Evolutionary conservation across 495 filamentous ascomycete genomes (phyloP), one percentile per base, ranked within the genome.

Genomic region (Penicillium turbatum): DNA sequence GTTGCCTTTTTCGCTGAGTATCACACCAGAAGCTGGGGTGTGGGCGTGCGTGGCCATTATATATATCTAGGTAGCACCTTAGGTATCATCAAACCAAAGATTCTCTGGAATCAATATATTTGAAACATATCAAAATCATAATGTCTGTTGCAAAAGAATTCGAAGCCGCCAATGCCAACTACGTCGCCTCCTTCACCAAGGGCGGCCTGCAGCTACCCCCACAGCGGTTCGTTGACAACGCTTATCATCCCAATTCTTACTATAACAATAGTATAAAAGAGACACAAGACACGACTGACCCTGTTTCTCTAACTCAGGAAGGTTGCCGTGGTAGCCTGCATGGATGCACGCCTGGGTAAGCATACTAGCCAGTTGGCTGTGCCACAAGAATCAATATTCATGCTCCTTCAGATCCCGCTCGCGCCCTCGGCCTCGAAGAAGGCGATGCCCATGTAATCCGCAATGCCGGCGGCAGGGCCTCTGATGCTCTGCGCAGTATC

Each of bases 371-470:
- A 27, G 17, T 34, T 24, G 21, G 21, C 21, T 24, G 21, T 15
- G 2, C 15, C 35, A 19, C 6, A 13, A n/a, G n/a, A n/a, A n/a
- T n/a, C n/a, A n/a, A n/a, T n/a, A n/a, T n/a, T 44, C 12, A 44
- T 44, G 16, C 13, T 19, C 5, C n/a, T 1, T 0, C 10, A 70
- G 85, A 92, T 57, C 79, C 87, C 0, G 78, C 83, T 2, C 63
- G 74, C 3, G 89, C 87, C 6, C 85, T 88, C 52, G 86, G 85
- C n/a, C 85, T 92, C 48, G 67, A 79, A 46, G 79, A 90, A 37
- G 88, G 88, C 16, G 84, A 88, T 53, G 88, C 89, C 5, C 88
- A 92, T 66, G 80, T 95, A 17, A 90, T 95, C 56, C 86, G 90
- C 52, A 95, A 95, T 60, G 73, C 74, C 16, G 90, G 90, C 11